Evolutionary conservation across 805 yeast species (phyloP).

Genomic region (Trichomonascus vanleenenianus): DNA sequence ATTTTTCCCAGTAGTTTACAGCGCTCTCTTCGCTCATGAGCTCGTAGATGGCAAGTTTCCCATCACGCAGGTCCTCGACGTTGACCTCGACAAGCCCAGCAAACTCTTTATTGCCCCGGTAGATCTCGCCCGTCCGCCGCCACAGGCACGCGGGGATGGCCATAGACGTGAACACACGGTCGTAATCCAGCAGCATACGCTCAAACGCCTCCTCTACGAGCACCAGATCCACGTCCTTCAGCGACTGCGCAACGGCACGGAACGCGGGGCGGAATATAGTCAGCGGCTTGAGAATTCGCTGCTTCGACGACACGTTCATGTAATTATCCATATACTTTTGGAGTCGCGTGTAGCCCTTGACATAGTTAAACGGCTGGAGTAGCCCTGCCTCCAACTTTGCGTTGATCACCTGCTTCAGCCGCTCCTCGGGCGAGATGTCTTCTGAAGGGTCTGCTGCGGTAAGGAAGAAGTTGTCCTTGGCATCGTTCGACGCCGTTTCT

Average conservation of each 20-base stretch:
- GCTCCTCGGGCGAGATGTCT: constrained; percentile 87
- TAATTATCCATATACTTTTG: constrained; percentile 89
- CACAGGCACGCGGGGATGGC: constrained; percentile 96
- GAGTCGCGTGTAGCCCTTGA: constrained; percentile 83
- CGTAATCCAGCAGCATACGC: constrained; percentile 86
- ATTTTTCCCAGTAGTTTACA: constrained; percentile 95
- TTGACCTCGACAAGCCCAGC: constrained; percentile 85
- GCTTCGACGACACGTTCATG: constrained; percentile 78
- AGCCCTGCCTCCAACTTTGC: constrained; percentile 93
- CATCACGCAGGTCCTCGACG: constrained; percentile 87
- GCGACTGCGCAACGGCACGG: constrained; percentile 81
- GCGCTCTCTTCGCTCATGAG: constrained; percentile 93
- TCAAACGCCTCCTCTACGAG: constrained; percentile 92
- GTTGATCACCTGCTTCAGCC: constrained; percentile 85
- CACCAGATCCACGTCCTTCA: constrained; percentile 85
- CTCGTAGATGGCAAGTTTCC: constrained; percentile 86
- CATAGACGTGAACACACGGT: constrained; percentile 92
- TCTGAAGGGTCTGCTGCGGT: constrained; percentile 97
- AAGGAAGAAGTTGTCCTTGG: constrained; percentile 84
- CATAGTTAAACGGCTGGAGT: constrained; percentile 86
- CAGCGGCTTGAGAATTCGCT: constrained; percentile 77
- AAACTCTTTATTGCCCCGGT: constrained; percentile 91
- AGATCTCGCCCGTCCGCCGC: constrained; percentile 95
- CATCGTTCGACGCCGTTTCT: constrained; percentile 32
- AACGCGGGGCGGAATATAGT: constrained; percentile 87